Evolutionary conservation across 2,329 filamentous ascomycete species (phyloP), one percentile per base, ranked within the genome.

Genomic region (Talaromyces sp.): DNA sequence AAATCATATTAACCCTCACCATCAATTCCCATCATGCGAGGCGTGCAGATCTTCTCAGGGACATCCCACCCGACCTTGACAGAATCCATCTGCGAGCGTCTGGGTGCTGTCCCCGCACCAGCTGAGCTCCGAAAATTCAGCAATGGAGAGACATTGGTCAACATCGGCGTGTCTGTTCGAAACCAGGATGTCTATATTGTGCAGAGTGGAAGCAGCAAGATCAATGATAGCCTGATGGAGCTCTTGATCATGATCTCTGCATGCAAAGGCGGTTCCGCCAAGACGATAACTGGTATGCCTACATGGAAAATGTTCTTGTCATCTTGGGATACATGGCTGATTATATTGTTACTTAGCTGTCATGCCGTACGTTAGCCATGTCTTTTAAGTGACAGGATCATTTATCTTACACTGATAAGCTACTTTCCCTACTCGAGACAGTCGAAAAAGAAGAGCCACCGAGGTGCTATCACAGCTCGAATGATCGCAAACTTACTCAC

Each of bases 351-450:
- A 27, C 22, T 35, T 47, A 81, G 79, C 79, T 73, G 79, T 81
- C 65, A 80, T 81, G 77, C 79, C 79, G 79, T 81, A 80, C 74
- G 79, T 75, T 73, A 72, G 72, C 70, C 69, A 66, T 70, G 66
- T 71, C 70, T 68, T 70, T 63, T 74, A 68, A 71, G 66, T 69
- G 56, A 66, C 47, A 59, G 27, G 60, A 49, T 37, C 27, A 33
- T 31, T 31, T 37, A 19, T 64, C 66, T 68, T 69, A 69, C 71
- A 68, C 60, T 71, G 69, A 66, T 75, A 74, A 82, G 80, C 73
- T 98, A 98, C 81, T 99, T 98, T 75, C 95, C 95, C n/a, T 99
- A 99, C 83, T 97, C 93, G 71, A 92, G 95, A 68, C 95, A 99
- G 79, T 98, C 94, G 66, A 99, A 99, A 85, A 98, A 98, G 85